Evolutionary conservation across 768 basidiomycete genomes (phyloP).

Genomic region (Psilocybe azurescens): DNA sequence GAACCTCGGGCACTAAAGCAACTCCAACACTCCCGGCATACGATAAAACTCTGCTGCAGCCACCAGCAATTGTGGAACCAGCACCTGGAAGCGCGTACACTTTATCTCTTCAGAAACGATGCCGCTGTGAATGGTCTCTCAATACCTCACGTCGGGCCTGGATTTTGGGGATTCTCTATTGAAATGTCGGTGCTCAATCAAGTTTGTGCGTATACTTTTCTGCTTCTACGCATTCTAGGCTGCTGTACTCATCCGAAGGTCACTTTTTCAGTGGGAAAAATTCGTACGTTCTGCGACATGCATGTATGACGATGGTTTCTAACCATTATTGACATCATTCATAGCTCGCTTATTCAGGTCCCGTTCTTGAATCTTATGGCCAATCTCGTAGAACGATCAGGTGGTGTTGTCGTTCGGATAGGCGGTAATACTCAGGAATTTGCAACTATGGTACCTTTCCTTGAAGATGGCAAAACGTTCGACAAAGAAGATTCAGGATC

Average conservation of each 20-base stretch:
- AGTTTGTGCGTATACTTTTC: constrained; percentile 53
- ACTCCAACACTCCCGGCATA: constrained; percentile 49
- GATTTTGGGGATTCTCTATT: constrained; percentile 75
- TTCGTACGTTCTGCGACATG: constrained; percentile 37
- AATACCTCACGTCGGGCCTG: constrained; percentile 35
- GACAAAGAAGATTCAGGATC: constrained; percentile 29
- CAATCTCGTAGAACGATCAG: constrained; percentile 66
- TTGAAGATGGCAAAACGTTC: constrained; percentile 43
- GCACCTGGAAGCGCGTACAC: constrained; percentile 47
- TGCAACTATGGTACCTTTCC: constrained; percentile 54
- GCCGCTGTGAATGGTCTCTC: constrained; percentile 39
- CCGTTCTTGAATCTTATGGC: constrained; percentile 79
- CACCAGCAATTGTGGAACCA: constrained; percentile 55
- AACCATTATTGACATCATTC: constrained; percentile 1
- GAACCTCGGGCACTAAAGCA: constrained; percentile 6
- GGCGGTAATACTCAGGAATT: constrained; percentile 85
- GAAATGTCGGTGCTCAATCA: constrained; percentile 76
- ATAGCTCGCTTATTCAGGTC: constrained; percentile 55
- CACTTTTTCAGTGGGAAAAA: constrained; percentile 53
- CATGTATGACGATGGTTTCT: not conserved
- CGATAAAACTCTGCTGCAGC: constrained; percentile 51
- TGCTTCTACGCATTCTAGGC: not conserved
- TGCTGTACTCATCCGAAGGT: not conserved
- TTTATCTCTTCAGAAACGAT: constrained; percentile 42
- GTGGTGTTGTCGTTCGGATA: constrained; percentile 65